Conservation (phyloP, 441 rosid genomes). For the Cnidoscolus chayamansa region DNA sequence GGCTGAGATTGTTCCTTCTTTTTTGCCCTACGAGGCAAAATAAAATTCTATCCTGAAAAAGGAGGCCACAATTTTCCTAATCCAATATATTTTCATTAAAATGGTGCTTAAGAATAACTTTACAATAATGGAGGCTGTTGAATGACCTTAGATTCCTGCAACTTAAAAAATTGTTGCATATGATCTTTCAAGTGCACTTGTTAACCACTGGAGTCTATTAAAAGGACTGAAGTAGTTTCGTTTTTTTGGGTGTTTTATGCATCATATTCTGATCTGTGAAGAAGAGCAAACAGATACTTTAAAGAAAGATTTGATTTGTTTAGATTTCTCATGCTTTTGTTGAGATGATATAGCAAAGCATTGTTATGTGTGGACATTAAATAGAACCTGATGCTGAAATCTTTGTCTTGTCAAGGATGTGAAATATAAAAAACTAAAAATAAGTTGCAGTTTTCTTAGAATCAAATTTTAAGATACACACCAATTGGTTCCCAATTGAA, state of each 20-base stretch:
- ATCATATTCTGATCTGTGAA: conserved; percentile 13
- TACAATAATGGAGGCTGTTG: conserved; percentile 25
- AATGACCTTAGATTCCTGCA: conserved; percentile 29
- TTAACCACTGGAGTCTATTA: conserved; percentile 3
- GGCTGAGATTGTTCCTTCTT: conserved; percentile 37
- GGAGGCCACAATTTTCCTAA: conserved; percentile 10
- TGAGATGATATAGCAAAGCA: conserved; percentile 9
- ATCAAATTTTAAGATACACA: conserved; percentile 12
- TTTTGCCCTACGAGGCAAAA: conserved; percentile 8
- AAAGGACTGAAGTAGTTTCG: neutral
- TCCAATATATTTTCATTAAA: conserved; percentile 25
- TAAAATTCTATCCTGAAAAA: conserved; percentile 15
- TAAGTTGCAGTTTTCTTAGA: neutral
- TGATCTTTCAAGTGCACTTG: conserved; percentile 8
- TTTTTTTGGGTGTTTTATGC: conserved; percentile 10
- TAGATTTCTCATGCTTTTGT: conserved; percentile 14
- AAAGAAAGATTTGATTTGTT: conserved; percentile 25
- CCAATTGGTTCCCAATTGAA: neutral
- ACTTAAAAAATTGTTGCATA: conserved; percentile 11
- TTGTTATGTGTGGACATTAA: conserved; percentile 18
- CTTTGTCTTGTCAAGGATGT: conserved; percentile 21
- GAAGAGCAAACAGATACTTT: conserved; percentile 18
- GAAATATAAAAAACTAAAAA: conserved; percentile 11
- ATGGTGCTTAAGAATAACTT: conserved; percentile 31
- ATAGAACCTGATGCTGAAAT: conserved; percentile 30